These are phyloP conservation scores for Kuraishia borneana DNA, from an alignment of 805 yeast genomes.

Conservation along the genomic window DNA sequence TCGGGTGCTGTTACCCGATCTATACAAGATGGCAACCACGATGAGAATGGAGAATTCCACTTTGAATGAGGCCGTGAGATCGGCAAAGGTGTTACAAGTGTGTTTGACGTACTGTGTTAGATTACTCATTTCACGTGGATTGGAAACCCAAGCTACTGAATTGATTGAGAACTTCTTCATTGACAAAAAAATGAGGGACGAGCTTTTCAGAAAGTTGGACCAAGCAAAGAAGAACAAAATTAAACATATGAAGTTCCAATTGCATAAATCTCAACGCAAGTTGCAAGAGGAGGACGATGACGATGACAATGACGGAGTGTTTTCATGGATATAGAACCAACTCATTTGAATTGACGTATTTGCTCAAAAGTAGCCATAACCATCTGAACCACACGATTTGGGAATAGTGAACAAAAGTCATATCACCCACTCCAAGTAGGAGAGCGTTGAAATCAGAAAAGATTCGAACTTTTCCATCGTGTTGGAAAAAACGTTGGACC, in stretches of 20 bases:
- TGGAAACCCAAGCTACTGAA: not conserved
- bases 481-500: not conserved
- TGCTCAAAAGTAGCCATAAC: slow-evolving; percentile 71
- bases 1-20: not conserved
- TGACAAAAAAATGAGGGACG: slow-evolving; percentile 10
- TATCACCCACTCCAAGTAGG: slow-evolving; percentile 45
- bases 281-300: slow-evolving; percentile 6
- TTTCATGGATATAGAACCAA: slow-evolving; percentile 19
- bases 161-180: slow-evolving; percentile 13
- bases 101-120: slow-evolving; percentile 5
- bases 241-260: slow-evolving; percentile 5
- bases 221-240: slow-evolving; percentile 10
- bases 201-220: slow-evolving; percentile 7
- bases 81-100: not conserved
- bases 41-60: not conserved
- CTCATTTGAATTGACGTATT: slow-evolving; percentile 72
- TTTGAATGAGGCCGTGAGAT: not conserved
- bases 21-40: not conserved
- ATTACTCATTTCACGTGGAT: slow-evolving; percentile 8
- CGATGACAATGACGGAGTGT: slow-evolving; percentile 4
- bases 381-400: slow-evolving; percentile 96
- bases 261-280: slow-evolving; percentile 3
- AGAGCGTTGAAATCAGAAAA: slow-evolving; percentile 27
- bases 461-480: slow-evolving; percentile 7
- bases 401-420: slow-evolving; percentile 72